Conservation (phyloP, 768 basidiomycete genomes). For the Boletus vermiculosoides region DNA sequence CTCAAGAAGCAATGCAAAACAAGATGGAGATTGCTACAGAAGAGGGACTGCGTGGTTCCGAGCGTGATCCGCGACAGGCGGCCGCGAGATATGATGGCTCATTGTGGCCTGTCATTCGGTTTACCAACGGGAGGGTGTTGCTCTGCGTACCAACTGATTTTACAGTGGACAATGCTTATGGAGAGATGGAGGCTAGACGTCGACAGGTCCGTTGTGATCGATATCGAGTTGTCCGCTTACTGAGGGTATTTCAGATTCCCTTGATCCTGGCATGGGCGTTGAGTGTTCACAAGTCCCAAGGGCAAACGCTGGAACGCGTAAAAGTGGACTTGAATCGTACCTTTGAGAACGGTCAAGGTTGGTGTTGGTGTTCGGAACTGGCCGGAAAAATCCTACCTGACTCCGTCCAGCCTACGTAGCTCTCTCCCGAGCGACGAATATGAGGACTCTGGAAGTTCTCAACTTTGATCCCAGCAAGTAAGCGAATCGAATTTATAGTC, state of each 20-base stretch:
- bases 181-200: constrained; percentile 56
- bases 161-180: constrained; percentile 59
- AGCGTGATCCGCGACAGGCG: constrained; percentile 19
- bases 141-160: constrained; percentile 59
- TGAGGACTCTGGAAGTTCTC: constrained; percentile 62
- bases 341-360: constrained; percentile 83
- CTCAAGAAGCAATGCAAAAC: constrained; percentile 41
- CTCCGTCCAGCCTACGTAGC: constrained; percentile 58
- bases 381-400: not conserved
- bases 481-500: constrained; percentile 15
- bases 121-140: constrained; percentile 46
- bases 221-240: not conserved
- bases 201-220: constrained; percentile 44
- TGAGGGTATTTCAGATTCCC: constrained; percentile 43
- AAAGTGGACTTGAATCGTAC: constrained; percentile 72
- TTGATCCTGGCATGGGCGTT: constrained; percentile 83
- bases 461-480: constrained; percentile 63
- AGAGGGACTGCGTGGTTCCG: constrained; percentile 33
- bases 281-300: constrained; percentile 87
- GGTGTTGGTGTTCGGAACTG: constrained; percentile 1
- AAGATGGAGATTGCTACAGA: constrained; percentile 39
- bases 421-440: constrained; percentile 68
- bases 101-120: constrained; percentile 62
- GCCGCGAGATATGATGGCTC: constrained; percentile 25
- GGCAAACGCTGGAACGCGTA: constrained; percentile 83